Conservation (phyloP, 176 grass and related monocot species). For the Urochloa ruziziensis region DNA sequence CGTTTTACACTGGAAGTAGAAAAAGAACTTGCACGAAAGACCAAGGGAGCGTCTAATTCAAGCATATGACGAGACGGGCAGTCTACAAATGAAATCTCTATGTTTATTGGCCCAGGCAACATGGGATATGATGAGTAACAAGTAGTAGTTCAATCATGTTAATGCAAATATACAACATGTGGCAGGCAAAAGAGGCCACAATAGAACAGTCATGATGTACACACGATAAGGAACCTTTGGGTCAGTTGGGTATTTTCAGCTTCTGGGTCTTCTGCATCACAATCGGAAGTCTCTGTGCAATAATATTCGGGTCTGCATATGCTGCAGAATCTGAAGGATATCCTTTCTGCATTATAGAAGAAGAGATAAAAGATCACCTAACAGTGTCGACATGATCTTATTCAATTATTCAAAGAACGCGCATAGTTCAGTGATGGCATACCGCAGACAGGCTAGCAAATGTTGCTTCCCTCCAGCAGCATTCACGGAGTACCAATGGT, state of each 20-base stretch:
- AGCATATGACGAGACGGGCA: not conserved
- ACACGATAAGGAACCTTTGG: not conserved
- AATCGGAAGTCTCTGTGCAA: constrained; percentile 63
- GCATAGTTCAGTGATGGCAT: constrained; percentile 23
- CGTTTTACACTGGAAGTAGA: not conserved
- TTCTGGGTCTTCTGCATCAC: constrained; percentile 68
- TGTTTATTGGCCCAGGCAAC: not conserved
- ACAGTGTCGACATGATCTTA: not conserved
- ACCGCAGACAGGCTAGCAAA: constrained; percentile 70
- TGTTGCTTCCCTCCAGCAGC: constrained; percentile 86
- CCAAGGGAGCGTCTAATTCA: not conserved
- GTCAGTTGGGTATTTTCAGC: constrained; percentile 57
- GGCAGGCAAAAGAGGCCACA: not conserved
- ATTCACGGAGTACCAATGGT: constrained; percentile 70
- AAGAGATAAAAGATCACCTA: not conserved
- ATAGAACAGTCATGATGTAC: not conserved
- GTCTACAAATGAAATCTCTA: not conserved
- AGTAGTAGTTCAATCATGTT: not conserved
- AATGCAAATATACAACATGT: constrained; percentile 11
- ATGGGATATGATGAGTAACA: not conserved
- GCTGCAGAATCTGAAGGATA: constrained; percentile 53
- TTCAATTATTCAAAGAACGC: not conserved
- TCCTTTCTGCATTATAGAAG: constrained; percentile 60
- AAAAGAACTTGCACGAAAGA: not conserved
- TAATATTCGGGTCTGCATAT: constrained; percentile 74